phyloP scores from a whole-genome alignment of 768 basidiomycete species.

The Phanerodontia chrysosporium region DNA sequence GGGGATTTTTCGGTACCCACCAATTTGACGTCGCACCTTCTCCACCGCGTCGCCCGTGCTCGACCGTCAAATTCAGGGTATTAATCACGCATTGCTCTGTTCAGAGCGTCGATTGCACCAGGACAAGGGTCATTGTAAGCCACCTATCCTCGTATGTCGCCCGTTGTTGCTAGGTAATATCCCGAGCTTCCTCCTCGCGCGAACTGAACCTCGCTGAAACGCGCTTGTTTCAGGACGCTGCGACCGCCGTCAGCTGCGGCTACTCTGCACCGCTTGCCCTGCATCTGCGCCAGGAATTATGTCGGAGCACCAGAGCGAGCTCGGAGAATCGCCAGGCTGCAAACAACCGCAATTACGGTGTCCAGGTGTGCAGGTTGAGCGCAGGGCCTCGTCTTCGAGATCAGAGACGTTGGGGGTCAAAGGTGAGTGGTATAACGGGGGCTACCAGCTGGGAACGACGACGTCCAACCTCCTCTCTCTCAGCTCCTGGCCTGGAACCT shows the following conservation, averaged over 20 bases:
- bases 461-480: neutral
- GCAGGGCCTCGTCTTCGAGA: neutral
- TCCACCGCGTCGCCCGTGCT: conserved; percentile 4
- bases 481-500: neutral
- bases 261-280: neutral
- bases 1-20: conserved; percentile 14
- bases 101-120: neutral
- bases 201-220: conserved; percentile 15
- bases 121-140: neutral
- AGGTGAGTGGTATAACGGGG: neutral
- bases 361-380: neutral
- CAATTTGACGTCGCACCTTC: conserved; percentile 7
- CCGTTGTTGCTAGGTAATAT: conserved; percentile 1
- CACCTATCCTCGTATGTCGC: neutral
- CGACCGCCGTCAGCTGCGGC: neutral
- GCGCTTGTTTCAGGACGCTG: neutral
- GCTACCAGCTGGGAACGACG: neutral
- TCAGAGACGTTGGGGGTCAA: neutral
- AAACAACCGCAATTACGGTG: neutral
- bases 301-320: neutral
- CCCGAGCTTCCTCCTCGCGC: conserved; percentile 14
- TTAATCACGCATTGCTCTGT: neutral
- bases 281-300: neutral
- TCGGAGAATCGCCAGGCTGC: conserved; percentile 10
- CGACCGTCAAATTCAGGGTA: conserved; percentile 6